Evolutionary conservation across 805 yeast genomes (phyloP).

Genomic region (Saccharomycopsis sp.): DNA sequence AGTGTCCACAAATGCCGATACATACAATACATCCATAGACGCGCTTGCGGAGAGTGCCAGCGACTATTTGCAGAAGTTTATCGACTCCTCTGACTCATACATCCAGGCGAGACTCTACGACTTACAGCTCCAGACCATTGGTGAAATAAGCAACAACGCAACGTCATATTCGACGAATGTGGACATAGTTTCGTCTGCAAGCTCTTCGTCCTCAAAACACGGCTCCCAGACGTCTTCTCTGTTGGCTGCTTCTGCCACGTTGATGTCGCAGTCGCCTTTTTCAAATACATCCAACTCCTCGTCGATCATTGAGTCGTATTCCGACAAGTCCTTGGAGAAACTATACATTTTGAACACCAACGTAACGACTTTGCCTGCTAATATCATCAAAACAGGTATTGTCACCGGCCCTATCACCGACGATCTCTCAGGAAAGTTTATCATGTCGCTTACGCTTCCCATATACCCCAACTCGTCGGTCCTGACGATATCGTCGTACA

Average conservation of each 20-base stretch:
- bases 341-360: slow-evolving; percentile 48
- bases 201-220: not conserved
- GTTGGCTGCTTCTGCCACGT: slow-evolving; percentile 15
- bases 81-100: slow-evolving; percentile 57
- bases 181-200: not conserved
- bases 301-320: slow-evolving; percentile 25
- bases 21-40: slow-evolving; percentile 55
- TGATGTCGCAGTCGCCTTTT: slow-evolving; percentile 21
- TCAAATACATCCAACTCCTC: slow-evolving; percentile 8
- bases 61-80: slow-evolving; percentile 49
- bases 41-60: slow-evolving; percentile 39
- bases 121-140: slow-evolving; percentile 43
- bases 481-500: slow-evolving; percentile 45
- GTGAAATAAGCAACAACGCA: slow-evolving; percentile 36
- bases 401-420: slow-evolving; percentile 62
- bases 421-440: slow-evolving; percentile 33
- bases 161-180: slow-evolving; percentile 28
- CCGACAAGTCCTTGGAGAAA: slow-evolving; percentile 29
- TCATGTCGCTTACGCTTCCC: slow-evolving; percentile 73
- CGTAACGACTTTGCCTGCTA: slow-evolving; percentile 37
- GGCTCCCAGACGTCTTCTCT: slow-evolving; percentile 10
- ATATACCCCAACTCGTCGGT: slow-evolving; percentile 69
- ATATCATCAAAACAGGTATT: slow-evolving; percentile 39
- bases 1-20: slow-evolving; percentile 1
- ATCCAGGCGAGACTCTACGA: slow-evolving; percentile 65